Conservation (phyloP, 2,329 filamentous ascomycete genomes). For the Fusarium nanum region DNA sequence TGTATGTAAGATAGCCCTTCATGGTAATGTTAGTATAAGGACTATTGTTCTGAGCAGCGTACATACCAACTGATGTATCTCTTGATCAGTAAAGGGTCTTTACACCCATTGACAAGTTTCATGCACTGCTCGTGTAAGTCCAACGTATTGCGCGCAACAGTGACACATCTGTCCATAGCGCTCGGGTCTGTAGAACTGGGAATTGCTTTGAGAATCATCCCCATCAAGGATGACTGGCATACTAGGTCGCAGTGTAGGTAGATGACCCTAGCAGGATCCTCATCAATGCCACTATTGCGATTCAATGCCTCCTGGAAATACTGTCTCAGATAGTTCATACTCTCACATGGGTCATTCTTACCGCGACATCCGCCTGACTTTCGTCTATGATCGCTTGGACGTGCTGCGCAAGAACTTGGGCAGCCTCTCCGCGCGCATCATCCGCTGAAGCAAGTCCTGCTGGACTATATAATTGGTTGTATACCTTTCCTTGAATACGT, state of each 20-base stretch:
- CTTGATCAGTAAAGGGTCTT: slow-evolving; percentile 46
- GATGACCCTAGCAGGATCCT: slow-evolving; percentile 45
- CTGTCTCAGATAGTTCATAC: background rate
- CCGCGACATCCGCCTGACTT: slow-evolving; percentile 19
- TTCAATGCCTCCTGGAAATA: slow-evolving; percentile 7
- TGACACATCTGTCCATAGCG: slow-evolving; percentile 45
- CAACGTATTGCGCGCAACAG: slow-evolving; percentile 49
- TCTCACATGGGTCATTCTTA: background rate
- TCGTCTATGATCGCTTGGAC: slow-evolving; percentile 26
- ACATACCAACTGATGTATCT: slow-evolving; percentile 54
- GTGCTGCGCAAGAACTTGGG: slow-evolving; percentile 3
- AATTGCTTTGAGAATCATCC: slow-evolving; percentile 50
- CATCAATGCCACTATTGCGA: background rate
- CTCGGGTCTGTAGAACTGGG: background rate
- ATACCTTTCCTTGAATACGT: slow-evolving; percentile 49
- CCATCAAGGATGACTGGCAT: slow-evolving; percentile 51
- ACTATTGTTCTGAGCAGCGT: too few relatives aligned
- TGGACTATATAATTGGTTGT: slow-evolving; percentile 52
- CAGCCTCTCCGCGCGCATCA: background rate
- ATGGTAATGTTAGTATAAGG: background rate
- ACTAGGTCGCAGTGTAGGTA: slow-evolving; percentile 52
- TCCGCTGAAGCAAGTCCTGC: background rate
- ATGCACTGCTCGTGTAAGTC: slow-evolving; percentile 52
- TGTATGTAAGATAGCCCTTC: slow-evolving; percentile 51
- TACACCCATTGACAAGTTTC: slow-evolving; percentile 39